Evolutionary conservation across 345 rosid genomes (phyloP), one percentile per base, ranked within the genome.

Genomic region (Lumnitzera littorea): DNA sequence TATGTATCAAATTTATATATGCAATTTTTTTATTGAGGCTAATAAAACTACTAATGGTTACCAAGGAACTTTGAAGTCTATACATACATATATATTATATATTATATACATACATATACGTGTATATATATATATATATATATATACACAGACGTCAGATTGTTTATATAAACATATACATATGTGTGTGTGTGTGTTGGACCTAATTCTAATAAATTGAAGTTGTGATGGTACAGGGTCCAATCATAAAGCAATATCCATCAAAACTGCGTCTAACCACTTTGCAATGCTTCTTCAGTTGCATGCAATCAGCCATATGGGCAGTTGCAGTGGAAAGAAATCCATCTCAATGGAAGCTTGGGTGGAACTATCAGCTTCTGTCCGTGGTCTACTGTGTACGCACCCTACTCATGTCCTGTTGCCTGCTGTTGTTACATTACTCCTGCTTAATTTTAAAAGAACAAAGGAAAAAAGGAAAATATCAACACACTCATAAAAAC

Each of bases 301-400:
- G 84, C 81, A 76, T 79, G 3, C 96, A 86, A 57, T 84, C 89
- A 1, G 84, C 74, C 9, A 41, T 78, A 50, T 83, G 89, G 85
- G 91, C 90, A 13, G 60, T 85, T 27, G 82, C 80, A 2, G 66
- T 69, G 12, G 85, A 83, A 57, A 86, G 89, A 70, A 75, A 78
- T 57, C 80, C 87, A 36, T 72, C 82, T 0, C 82, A 77, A 12
- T 91, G 95, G 98, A 88, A 80, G 68, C 84, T 86, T 53, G 77
- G 82, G 24, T 89, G 92, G 81, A 83, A 85, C 70, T 57, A 78
- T 62, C 77, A 82, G 62, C 92, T 91, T 70, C 65, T 86, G n/a
- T 75, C 98, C 12, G 80, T 89, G 15, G 86, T 72, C 68, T 91
- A 86, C 60, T 91, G 96, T 52, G 96, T 91, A 86, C 16, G 79